Evolutionary conservation across 805 yeast genomes (phyloP), one percentile per base, ranked within the genome.

Genomic region (Pichia occidentalis): DNA sequence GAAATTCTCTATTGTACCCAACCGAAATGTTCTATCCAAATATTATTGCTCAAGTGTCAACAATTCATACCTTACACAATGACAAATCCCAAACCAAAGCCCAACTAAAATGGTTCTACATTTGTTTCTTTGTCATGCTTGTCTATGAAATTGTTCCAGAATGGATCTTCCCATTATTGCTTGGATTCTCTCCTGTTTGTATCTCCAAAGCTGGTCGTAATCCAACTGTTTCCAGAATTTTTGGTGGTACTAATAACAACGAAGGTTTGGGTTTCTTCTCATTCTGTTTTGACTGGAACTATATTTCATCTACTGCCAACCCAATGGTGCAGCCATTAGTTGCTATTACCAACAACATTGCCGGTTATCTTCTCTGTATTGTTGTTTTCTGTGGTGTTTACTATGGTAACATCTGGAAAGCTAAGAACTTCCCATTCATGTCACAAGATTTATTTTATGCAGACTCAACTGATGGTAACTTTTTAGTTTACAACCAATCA

Each of bases 21-120:
- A 45, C 52, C 22, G 48, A 49, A 5, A 55, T 44, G 60, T 48
- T 70, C 32, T 64, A 67, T 35, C 68, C 73, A 21, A 61, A 71
- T 21, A 49, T 64, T 31, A 61, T 70, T 29, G 65, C 67, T 7
- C 43, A 40, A 29, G 54, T 50, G 7, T 25, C 54, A 11, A 50
- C 52, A 17, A 48, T 50, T 30, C 54, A 50, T 34, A 39, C 54
- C 10, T 32, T 50, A 18, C 60, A 56, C 44, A 47, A 50, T 39
- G 49, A 50, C 39, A 43, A 46, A 36, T 42, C 43, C 29, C 39
- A 42, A 33, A 41, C 47, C 24, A 49, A 44, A 37, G 40, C 47
- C 26, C 54, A 53, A 34, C 44, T 56, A 19, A 53, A 44, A 28
- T 44, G 45, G 44, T 49, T 49, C 42, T 49, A 47, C 47, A 45